phyloP scores from a whole-genome alignment of 768 basidiomycete genomes.

The Tephrocybe rancida region DNA sequence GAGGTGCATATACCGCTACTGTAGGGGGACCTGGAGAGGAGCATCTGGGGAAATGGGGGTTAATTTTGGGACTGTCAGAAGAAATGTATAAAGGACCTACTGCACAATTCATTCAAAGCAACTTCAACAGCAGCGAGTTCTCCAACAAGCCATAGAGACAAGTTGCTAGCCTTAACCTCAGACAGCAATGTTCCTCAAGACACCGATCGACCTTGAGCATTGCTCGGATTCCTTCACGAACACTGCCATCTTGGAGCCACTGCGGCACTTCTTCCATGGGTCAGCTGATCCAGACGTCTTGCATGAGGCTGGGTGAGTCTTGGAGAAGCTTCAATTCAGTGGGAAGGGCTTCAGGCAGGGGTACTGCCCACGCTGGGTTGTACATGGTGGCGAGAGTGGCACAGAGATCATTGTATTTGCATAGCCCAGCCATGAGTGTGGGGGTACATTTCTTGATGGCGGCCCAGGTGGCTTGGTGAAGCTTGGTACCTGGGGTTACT shows the following conservation, averaged over 20 bases:
- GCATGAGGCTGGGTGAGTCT: conserved; percentile 28
- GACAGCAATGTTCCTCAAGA: no score
- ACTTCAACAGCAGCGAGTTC: no score
- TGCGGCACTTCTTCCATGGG: conserved; percentile 11
- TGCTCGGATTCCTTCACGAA: no score
- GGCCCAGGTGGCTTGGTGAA: conserved; percentile 33
- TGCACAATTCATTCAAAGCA: no score
- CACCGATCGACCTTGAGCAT: no score
- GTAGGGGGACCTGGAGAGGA: no score
- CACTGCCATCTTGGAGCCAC: conserved; percentile 37
- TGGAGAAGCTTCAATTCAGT: conserved; percentile 27
- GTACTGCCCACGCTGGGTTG: conserved; percentile 27
- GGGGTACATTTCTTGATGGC: conserved; percentile 32
- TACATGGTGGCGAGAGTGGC: conserved; percentile 23
- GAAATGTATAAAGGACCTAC: no score
- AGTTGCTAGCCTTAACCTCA: no score
- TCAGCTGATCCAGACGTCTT: conserved; percentile 36
- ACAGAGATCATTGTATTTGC: conserved; percentile 29
- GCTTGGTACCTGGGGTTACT: conserved; percentile 28
- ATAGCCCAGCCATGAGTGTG: conserved; percentile 27
- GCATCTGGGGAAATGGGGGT: no score
- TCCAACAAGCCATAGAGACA: no score
- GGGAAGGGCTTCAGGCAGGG: conserved; percentile 32
- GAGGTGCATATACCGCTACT: no score
- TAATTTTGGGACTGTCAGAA: no score